These are phyloP conservation scores for Aspergillus sp. DNA, from an alignment of 2,329 filamentous ascomycete species.

Conservation along the genomic window DNA sequence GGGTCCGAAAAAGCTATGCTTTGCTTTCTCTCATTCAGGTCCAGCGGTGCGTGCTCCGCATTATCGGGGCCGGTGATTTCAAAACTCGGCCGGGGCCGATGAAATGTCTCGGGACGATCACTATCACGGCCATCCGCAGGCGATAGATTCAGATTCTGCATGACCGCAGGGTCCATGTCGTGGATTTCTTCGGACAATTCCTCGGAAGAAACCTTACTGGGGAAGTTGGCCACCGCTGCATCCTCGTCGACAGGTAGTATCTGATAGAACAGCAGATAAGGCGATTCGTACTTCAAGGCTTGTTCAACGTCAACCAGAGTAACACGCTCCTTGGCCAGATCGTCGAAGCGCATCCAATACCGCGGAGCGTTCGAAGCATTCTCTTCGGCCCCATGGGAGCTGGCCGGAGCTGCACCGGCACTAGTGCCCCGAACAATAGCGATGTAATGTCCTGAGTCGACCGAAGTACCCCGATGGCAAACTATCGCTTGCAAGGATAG, in stretches of 20 bases:
- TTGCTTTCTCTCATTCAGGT: conserved; percentile 21
- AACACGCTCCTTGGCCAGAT: conserved; percentile 73
- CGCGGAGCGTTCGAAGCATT: conserved; percentile 63
- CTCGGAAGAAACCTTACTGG: conserved; percentile 35
- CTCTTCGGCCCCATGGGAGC: conserved; percentile 24
- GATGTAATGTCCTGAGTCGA: conserved; percentile 90
- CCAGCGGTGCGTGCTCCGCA: conserved; percentile 15
- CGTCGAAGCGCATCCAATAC: conserved; percentile 90
- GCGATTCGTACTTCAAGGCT: conserved; percentile 80
- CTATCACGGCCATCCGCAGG: conserved; percentile 17
- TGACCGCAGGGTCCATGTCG: conserved; percentile 20
- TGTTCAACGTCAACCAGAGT: conserved; percentile 73
- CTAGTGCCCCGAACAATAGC: conserved; percentile 74
- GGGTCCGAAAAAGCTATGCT: conserved; percentile 30
- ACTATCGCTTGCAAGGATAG: conserved; percentile 87
- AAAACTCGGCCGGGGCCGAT: conserved; percentile 36
- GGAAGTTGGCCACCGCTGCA: conserved; percentile 33
- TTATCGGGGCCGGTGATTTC: conserved; percentile 36
- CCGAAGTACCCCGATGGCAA: conserved; percentile 82
- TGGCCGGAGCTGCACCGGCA: conserved; percentile 33
- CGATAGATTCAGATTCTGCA: conserved; percentile 19
- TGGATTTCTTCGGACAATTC: conserved; percentile 25
- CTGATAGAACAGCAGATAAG: conserved; percentile 94
- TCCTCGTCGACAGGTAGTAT: conserved; percentile 82
- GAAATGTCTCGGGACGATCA: conserved; percentile 21